phyloP scores from a whole-genome alignment of 768 basidiomycete species.

The Brasilioporus rufonigricans region DNA sequence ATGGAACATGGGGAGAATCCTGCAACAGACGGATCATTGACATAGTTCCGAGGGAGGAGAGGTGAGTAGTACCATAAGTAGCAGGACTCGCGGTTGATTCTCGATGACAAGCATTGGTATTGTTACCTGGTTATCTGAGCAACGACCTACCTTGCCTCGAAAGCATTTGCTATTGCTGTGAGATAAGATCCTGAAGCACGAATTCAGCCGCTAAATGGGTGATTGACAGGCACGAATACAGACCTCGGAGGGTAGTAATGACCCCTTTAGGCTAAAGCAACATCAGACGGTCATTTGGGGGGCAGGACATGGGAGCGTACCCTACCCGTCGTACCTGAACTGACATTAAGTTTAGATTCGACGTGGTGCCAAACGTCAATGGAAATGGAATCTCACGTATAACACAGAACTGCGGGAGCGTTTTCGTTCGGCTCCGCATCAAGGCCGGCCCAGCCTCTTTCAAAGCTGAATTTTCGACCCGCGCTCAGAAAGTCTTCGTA shows the following conservation, averaged over 20 bases:
- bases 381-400: slow-evolving; percentile 55
- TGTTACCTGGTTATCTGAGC: neutral
- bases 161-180: slow-evolving; percentile 76
- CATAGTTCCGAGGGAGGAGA: neutral
- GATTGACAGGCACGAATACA: neutral
- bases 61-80: slow-evolving; percentile 63
- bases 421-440: slow-evolving; percentile 70
- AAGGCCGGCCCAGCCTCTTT: slow-evolving; percentile 75
- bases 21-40: slow-evolving; percentile 24
- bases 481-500: slow-evolving; percentile 73
- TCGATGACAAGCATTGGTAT: slow-evolving; percentile 24
- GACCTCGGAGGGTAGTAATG: slow-evolving; percentile 71
- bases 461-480: slow-evolving; percentile 66
- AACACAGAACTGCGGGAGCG: slow-evolving; percentile 62
- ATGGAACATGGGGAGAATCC: slow-evolving; percentile 92
- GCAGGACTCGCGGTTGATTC: slow-evolving; percentile 62
- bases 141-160: slow-evolving; percentile 59
- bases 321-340: slow-evolving; percentile 83
- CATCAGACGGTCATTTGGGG: slow-evolving; percentile 8
- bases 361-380: too few relatives aligned
- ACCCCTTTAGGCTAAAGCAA: slow-evolving; percentile 74
- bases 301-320: slow-evolving; percentile 35
- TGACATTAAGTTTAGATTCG: slow-evolving; percentile 35
- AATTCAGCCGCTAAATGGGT: neutral
- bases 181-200: slow-evolving; percentile 72